Evolutionary conservation across 1,284 basidiomycete species (phyloP), one percentile per base, ranked within the genome.

Genomic region (Ustilago loliicola): DNA sequence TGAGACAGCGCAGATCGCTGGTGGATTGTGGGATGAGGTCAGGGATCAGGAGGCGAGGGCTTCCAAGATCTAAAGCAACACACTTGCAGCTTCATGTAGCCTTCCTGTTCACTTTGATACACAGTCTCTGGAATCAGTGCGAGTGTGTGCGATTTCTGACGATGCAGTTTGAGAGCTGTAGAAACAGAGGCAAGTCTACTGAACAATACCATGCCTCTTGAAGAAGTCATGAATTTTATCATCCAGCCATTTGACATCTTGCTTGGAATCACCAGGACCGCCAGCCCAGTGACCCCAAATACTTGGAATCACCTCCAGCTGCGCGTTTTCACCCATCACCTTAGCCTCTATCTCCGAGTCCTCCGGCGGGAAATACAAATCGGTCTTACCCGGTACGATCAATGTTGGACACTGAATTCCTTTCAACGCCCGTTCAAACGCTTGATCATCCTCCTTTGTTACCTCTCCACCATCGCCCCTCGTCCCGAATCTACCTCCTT

Each of bases 271-370:
- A 4, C 69, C 77, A 27, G 70, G 74, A 42, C 72, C 72, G 15
- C 77, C 79, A 1, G 77, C 78, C 66, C 77, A 80, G 25, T 80
- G 79, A 38, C 77, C 79, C 66, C 77, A 80, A n/a, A 80, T 72
- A 23, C 61, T 71, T 7, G 77, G 75, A 34, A 80, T 77, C 10
- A 79, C 73, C 21, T 77, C 65, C n/a, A 80, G 23, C 48, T 55
- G 45, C 10, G 77, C 77, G 15, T 21, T 69, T 7, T 66, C 53
- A 0, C 68, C 79, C 53, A 80, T 80, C 15, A 71, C 29, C n/a
- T 40, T 69, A 0, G 61, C 61, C 45, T 80, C 78, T 4, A 64
- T 23, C 23, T 72, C 58, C 25, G 65, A 71, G 48, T 80, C 79
- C 38, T 79, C 79, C 2, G 79, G 79, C 13, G 79, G 79, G 47